Conservation (phyloP, 2,329 filamentous ascomycete genomes). For the Alternaria rosae region DNA sequence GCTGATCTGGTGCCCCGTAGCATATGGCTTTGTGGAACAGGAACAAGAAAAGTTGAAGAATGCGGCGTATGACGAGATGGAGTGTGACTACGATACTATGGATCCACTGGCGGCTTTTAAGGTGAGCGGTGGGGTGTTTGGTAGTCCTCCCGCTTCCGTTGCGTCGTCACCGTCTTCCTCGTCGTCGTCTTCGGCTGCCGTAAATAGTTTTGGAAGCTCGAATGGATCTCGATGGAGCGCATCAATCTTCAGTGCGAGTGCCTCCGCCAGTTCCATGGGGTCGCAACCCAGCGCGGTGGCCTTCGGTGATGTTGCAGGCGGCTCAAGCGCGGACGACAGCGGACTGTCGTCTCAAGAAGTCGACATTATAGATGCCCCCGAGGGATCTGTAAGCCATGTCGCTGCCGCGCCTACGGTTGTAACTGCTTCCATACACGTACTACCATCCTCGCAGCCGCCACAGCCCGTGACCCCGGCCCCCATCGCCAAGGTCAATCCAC, state of each 20-base stretch:
- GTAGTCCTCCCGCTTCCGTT: not conserved
- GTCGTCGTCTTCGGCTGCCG: accelerated
- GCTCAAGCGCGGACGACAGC: not conserved
- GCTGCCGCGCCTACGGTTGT: no score
- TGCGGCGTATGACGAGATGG: not conserved
- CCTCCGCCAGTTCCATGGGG: not conserved
- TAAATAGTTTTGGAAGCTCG: not conserved
- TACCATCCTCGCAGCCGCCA: not conserved
- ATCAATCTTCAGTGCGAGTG: not conserved
- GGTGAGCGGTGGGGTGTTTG: not conserved
- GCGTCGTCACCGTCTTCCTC: not conserved
- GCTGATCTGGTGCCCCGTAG: not conserved
- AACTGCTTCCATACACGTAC: not conserved
- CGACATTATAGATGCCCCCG: not conserved
- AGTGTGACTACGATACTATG: not conserved
- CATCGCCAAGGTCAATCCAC: not conserved
- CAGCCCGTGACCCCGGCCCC: not conserved
- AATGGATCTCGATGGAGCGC: not conserved
- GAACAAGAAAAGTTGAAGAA: not conserved
- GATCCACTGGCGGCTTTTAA: not conserved
- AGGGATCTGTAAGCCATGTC: not conserved
- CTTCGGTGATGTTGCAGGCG: not conserved
- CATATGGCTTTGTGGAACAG: not conserved
- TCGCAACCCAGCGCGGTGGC: not conserved
- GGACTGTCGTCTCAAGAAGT: not conserved